phyloP scores from a whole-genome alignment of 1,139 yeast genomes.

The Eremothecium cymbalariae region DNA sequence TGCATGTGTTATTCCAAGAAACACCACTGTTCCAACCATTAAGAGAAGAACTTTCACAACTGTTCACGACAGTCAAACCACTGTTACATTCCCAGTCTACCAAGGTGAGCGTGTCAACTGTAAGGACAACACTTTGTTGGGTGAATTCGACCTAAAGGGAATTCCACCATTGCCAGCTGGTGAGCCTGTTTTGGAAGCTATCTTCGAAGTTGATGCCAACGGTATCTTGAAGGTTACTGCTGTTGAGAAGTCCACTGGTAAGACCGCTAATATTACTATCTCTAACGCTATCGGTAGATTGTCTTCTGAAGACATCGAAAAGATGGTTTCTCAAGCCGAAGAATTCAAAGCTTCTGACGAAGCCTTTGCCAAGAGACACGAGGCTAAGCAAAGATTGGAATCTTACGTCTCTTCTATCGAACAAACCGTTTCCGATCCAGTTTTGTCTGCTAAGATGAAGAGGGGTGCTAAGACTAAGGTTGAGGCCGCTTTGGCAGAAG shows the following conservation, averaged over 20 bases:
- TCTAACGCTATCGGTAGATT: slow-evolving; percentile 99
- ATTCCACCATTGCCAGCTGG: slow-evolving; percentile 99
- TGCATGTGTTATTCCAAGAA: slow-evolving; percentile 99
- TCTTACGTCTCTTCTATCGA: slow-evolving; percentile 97
- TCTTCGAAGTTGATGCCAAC: slow-evolving; percentile 98
- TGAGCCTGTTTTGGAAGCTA: slow-evolving; percentile 99
- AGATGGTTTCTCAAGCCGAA: slow-evolving; percentile 98
- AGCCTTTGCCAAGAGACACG: slow-evolving; percentile 99
- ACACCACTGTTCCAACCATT: slow-evolving; percentile 99
- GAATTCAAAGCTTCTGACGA: slow-evolving; percentile 98
- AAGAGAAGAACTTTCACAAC: slow-evolving; percentile 99
- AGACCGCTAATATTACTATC: slow-evolving; percentile 98
- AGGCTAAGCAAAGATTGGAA: slow-evolving; percentile 98
- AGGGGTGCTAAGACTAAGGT: slow-evolving; percentile 96
- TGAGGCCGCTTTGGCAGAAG: slow-evolving; percentile 97
- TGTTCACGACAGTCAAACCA: slow-evolving; percentile 98
- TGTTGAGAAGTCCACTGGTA: slow-evolving; percentile 98
- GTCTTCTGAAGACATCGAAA: slow-evolving; percentile 94
- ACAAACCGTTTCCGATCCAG: slow-evolving; percentile 96
- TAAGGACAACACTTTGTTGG: slow-evolving; percentile 96
- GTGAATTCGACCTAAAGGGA: slow-evolving; percentile 98
- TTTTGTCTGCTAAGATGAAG: slow-evolving; percentile 96
- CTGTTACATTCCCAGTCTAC: slow-evolving; percentile 99
- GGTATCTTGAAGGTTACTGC: slow-evolving; percentile 99
- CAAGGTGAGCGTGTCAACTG: slow-evolving; percentile 99